phyloP scores from a whole-genome alignment of 495 filamentous ascomycete genomes.

The Hypoxylon fragiforme region DNA sequence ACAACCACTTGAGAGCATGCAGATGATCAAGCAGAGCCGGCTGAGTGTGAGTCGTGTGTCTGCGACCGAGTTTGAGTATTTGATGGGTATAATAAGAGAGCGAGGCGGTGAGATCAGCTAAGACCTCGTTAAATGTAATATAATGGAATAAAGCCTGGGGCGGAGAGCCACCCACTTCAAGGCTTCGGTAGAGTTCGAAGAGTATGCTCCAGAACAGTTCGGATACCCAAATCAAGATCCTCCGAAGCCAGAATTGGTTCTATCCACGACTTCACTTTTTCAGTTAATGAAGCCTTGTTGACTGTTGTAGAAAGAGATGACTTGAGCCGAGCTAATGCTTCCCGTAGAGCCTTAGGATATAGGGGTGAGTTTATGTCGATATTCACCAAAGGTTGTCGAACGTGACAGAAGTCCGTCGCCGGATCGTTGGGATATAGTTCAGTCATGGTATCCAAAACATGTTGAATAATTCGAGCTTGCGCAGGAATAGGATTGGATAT shows the following conservation, averaged over 20 bases:
- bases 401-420: constrained; percentile 66
- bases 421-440: constrained; percentile 60
- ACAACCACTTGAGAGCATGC: constrained; percentile 73
- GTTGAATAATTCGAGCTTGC: constrained; percentile 68
- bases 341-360: constrained; percentile 73
- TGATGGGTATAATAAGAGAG: constrained; percentile 60
- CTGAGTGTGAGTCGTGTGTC: constrained; percentile 83
- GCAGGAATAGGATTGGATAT: constrained; percentile 67
- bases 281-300: constrained; percentile 51
- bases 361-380: constrained; percentile 62
- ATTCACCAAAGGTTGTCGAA: constrained; percentile 70
- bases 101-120: constrained; percentile 32
- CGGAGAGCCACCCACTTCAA: not conserved
- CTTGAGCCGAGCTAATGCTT: constrained; percentile 63
- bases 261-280: constrained; percentile 63
- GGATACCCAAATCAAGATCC: constrained; percentile 66
- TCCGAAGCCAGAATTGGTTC: constrained; percentile 56
- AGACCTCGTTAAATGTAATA: not conserved
- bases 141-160: not conserved
- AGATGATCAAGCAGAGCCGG: constrained; percentile 76
- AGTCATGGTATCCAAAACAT: constrained; percentile 69
- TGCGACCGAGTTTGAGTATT: constrained; percentile 76
- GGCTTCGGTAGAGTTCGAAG: constrained; percentile 40
- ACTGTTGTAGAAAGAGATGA: constrained; percentile 46
- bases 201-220: constrained; percentile 65